Base-by-base conservation (phyloP, 2,329 filamentous ascomycete species). In the Colletotrichum liriopes region DNA sequence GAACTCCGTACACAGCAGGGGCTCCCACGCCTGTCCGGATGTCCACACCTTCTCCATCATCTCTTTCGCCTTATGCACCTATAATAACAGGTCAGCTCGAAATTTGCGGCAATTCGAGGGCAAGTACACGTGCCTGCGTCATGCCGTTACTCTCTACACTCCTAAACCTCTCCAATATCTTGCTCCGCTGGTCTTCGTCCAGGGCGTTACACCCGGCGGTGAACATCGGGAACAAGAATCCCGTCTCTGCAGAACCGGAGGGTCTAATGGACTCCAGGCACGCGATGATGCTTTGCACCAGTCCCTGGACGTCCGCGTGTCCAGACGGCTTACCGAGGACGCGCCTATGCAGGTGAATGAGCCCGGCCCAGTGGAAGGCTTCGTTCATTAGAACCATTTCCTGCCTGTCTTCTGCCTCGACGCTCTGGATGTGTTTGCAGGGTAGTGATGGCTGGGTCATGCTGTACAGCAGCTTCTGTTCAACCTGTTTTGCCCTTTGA, bases 201-300 rank as follows among this genome's bases (percentile, higher is more conserved):
- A 83, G 83, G 1, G 91, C 90, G 79, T 96, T 93, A 75, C 93
- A 95, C 0, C 94, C 94, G 1, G 94, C 94, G 1, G 93, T 93
- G 80, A 96, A 96, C 82, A 96, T 91, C 0, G 94, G 94, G 75
- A 96, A 95, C 49, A 96, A 80, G 23, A 94, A 83, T 77, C 93
- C 94, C 11, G 90, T 91, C 80, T 96, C 94, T 0, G 93, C 93
- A 20, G 90, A 91, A 39, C 91, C 91, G 7, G 93, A 92, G 16
- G 86, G 83, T 16, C 90, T 84, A 60, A 96, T 89, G 47, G 87
- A 88, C 29, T 85, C 84, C 73, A 96, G 83, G 41, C 90, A 88
- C 1, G 84, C 82, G 37, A 94, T 83, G 56, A 96, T 92, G 73
- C 89, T 87, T 47, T 85, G 81, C 6, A 95, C 90, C 0, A 90